Evolutionary conservation across 1,139 yeast genomes (phyloP).

Genomic region (Protomyces macrosporus): DNA sequence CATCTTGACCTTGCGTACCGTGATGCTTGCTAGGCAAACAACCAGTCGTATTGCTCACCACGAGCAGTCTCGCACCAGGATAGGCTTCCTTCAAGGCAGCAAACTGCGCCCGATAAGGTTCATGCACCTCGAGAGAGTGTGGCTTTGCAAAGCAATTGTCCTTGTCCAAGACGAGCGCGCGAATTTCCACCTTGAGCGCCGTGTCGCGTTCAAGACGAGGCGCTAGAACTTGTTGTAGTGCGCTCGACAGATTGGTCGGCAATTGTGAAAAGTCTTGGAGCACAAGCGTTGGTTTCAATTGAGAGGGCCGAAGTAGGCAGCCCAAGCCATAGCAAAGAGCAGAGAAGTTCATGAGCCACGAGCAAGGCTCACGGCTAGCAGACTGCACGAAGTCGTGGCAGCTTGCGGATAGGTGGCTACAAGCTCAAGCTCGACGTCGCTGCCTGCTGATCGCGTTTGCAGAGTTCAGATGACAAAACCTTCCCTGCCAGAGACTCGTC

Average conservation of each 20-base stretch:
- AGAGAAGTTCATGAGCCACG: conserved; percentile 48
- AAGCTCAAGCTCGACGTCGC: no score
- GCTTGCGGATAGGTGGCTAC: no score
- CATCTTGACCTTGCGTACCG: not conserved
- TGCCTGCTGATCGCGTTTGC: no score
- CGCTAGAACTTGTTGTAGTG: not conserved
- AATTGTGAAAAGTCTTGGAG: conserved; percentile 5
- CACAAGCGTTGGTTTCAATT: conserved; percentile 4
- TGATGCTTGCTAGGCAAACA: not conserved
- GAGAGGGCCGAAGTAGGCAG: conserved; percentile 5
- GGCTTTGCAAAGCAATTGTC: conserved; percentile 93
- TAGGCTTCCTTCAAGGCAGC: conserved; percentile 48
- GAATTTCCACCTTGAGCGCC: conserved; percentile 43
- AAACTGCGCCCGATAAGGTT: conserved; percentile 46
- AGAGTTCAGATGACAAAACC: no score
- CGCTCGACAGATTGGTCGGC: not conserved
- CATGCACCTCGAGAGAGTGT: conserved; percentile 60
- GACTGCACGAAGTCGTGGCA: no score
- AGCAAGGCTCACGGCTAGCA: no score
- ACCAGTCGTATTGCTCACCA: conserved; percentile 95
- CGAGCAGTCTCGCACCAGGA: conserved; percentile 62
- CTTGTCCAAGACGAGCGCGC: conserved; percentile 83
- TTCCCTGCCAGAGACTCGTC: no score
- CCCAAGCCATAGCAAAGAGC: conserved; percentile 36
- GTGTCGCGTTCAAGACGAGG: not conserved